These are phyloP conservation scores for Pythium pectinolyticum DNA, from an alignment of 352 stramenopile species.

Conservation along the genomic window DNA sequence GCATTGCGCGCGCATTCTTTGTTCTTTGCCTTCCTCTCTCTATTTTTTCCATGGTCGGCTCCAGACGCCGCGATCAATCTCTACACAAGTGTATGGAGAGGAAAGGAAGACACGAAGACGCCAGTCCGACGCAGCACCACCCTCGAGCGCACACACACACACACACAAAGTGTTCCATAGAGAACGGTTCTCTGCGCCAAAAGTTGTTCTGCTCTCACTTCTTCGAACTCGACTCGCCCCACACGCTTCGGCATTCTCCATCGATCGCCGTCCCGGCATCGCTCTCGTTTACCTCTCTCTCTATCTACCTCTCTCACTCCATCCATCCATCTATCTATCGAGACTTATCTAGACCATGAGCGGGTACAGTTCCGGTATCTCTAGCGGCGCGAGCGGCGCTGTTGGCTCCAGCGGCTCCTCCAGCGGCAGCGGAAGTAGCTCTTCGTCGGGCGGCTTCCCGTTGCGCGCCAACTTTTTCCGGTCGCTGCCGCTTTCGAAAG, in stretches of 20 bases:
- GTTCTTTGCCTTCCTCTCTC: constrained; percentile 5
- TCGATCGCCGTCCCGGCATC: too few species aligned
- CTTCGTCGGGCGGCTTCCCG: constrained; percentile 43
- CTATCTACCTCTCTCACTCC: not conserved
- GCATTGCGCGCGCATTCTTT: constrained; percentile 8
- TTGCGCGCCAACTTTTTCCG: constrained; percentile 76
- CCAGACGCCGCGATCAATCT: not conserved
- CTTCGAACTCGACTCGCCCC: constrained; percentile 21
- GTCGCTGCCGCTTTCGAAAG: constrained; percentile 53
- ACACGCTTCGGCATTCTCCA: not conserved
- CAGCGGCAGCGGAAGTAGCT: not conserved
- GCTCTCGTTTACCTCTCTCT: constrained; percentile 3
- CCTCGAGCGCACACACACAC: not conserved
- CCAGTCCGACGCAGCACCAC: not conserved
- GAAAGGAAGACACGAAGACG: too few species aligned
- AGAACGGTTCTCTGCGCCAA: constrained; percentile 5
- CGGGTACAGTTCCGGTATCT: constrained; percentile 13
- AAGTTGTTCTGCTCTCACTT: constrained; percentile 20
- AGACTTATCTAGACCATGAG: constrained; percentile 23
- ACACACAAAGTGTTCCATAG: too few species aligned
- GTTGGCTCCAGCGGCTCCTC: not conserved
- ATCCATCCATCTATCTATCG: too few species aligned
- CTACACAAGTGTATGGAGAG: not conserved
- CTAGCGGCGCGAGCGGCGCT: not conserved
- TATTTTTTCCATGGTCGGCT: constrained; percentile 10